Evolutionary conservation across 257 asterid species (phyloP).

Genomic region (Hygrophila difformis): DNA sequence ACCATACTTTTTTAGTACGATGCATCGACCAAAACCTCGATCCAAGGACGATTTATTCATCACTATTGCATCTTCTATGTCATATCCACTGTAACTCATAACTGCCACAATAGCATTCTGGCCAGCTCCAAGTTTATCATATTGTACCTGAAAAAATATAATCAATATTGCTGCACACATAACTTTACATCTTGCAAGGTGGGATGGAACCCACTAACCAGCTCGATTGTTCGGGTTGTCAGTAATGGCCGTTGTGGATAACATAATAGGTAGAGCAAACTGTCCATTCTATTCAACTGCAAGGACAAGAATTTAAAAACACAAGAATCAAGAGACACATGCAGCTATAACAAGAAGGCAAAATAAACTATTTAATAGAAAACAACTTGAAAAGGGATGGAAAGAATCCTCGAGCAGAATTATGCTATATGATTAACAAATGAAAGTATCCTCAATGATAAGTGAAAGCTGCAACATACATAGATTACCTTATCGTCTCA

Average conservation of each 20-base stretch:
- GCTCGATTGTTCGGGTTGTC: conserved; percentile 87
- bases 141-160: conserved; percentile 43
- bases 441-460: too few relatives aligned
- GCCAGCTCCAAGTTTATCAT: conserved; percentile 96
- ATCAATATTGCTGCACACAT: conserved; percentile 4
- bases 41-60: conserved; percentile 97
- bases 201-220: conserved; percentile 44
- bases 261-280: conserved; percentile 74
- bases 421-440: too few relatives aligned
- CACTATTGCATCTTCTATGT: conserved; percentile 96
- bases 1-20: conserved; percentile 69
- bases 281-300: conserved; percentile 79
- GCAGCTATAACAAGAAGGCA: neutral
- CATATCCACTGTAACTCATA: conserved; percentile 98
- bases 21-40: conserved; percentile 99
- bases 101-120: conserved; percentile 98
- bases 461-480: too few relatives aligned
- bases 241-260: conserved; percentile 96
- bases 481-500: too few relatives aligned
- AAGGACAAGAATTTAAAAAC: conserved; percentile 16
- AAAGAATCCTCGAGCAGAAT: too few relatives aligned
- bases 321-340: neutral
- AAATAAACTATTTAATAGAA: neutral
- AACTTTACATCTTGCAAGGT: conserved; percentile 2
- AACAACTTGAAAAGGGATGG: neutral